A percentile compares a stretch with the other conserved stretches of the same genome.
phyloP scores from a whole-genome alignment of 495 filamentous ascomycete genomes.

The Tetracladium marchalianum region DNA sequence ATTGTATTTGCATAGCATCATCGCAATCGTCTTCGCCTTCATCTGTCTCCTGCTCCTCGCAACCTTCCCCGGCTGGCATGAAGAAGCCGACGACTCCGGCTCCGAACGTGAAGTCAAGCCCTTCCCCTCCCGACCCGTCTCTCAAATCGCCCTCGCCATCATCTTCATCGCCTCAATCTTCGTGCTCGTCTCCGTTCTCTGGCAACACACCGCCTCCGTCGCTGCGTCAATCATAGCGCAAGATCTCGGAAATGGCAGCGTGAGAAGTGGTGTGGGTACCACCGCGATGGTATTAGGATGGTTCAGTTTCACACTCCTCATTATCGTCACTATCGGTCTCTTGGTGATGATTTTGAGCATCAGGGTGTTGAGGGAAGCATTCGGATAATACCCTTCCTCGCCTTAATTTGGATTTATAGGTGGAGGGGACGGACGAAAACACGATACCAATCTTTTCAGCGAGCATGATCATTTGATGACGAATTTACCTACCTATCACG shows the following conservation, averaged over 20 bases:
- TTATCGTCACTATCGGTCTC: constrained; percentile 88
- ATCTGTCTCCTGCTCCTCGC: constrained; percentile 65
- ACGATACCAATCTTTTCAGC: constrained; percentile 17
- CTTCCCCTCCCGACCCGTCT: constrained; percentile 67
- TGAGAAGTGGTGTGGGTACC: constrained; percentile 78
- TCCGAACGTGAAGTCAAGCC: constrained; percentile 65
- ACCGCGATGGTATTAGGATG: constrained; percentile 93
- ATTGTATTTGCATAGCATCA: constrained; percentile 42
- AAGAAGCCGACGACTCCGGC: constrained; percentile 55
- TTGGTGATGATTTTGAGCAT: constrained; percentile 95
- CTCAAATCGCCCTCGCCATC: constrained; percentile 64
- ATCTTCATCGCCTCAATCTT: constrained; percentile 75
- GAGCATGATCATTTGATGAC: constrained; percentile 14
- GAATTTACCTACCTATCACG: neutral
- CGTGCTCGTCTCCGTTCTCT: constrained; percentile 63
- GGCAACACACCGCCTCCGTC: constrained; percentile 88
- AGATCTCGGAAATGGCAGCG: constrained; percentile 89
- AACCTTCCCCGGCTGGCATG: constrained; percentile 76
- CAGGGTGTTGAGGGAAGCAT: constrained; percentile 33
- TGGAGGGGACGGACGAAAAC: neutral
- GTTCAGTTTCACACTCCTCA: constrained; percentile 88
- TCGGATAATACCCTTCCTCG: constrained; percentile 6
- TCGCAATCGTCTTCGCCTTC: constrained; percentile 74
- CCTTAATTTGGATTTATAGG: neutral
- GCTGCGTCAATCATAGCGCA: constrained; percentile 88